Conservation (phyloP, 2,329 filamentous ascomycete genomes). For the Parafenestella ontariensis region DNA sequence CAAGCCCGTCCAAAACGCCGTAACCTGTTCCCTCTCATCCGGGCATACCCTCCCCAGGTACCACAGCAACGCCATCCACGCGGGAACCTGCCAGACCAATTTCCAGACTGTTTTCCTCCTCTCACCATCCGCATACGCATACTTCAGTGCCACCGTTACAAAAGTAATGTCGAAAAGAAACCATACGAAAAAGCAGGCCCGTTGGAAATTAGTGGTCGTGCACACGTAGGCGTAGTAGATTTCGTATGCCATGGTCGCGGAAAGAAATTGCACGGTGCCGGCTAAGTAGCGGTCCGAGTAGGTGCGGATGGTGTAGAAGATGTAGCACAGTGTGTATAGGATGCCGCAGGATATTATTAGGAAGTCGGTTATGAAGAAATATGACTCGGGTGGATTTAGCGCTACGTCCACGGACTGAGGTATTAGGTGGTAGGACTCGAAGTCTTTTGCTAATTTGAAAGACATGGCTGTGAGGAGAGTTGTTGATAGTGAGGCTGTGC, state of each 20-base stretch:
- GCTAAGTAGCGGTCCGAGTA: constrained; percentile 45
- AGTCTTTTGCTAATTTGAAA: constrained; percentile 39
- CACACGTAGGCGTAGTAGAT: constrained; percentile 50
- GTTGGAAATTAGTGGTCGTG: constrained; percentile 45
- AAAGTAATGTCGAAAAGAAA: constrained; percentile 49
- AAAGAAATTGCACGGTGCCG: constrained; percentile 41
- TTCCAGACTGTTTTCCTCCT: constrained; percentile 29
- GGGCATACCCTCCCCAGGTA: constrained; percentile 38
- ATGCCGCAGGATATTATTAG: constrained; percentile 51
- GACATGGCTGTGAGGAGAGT: constrained; percentile 26
- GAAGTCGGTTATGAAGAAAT: constrained; percentile 52
- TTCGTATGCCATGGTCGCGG: constrained; percentile 49
- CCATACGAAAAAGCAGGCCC: constrained; percentile 48
- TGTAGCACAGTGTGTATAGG: constrained; percentile 51
- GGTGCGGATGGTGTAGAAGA: constrained; percentile 50
- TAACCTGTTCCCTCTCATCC: constrained; percentile 51
- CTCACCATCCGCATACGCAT: constrained; percentile 33
- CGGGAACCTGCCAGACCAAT: constrained; percentile 34
- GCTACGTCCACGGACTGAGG: constrained; percentile 59
- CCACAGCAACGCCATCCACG: constrained; percentile 41
- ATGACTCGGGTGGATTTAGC: constrained; percentile 48
- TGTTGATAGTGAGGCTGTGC: not conserved
- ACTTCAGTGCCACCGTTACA: constrained; percentile 39
- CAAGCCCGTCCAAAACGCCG: constrained; percentile 51
- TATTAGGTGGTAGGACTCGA: constrained; percentile 57